These are phyloP conservation scores for Trichoderma koningii DNA, from an alignment of 2,329 filamentous ascomycete species.

Conservation along the genomic window DNA sequence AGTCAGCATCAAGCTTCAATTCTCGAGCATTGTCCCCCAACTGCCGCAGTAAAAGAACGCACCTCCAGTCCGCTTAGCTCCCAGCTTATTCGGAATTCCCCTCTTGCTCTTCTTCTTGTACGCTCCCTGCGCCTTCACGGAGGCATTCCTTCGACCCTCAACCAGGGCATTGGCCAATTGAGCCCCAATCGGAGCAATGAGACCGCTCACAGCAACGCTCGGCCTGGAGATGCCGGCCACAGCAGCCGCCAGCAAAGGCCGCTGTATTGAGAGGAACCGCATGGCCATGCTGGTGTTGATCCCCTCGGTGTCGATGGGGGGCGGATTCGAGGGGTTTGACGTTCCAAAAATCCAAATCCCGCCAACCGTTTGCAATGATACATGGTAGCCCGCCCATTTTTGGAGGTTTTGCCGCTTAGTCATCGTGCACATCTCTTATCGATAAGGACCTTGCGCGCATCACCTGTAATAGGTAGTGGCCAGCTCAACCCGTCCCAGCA, in stretches of 20 bases:
- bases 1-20: not conserved
- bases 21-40: not conserved
- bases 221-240: conserved; percentile 37
- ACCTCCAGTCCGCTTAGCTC: conserved; percentile 91
- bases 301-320: conserved; percentile 5
- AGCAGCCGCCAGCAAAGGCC: conserved; percentile 47
- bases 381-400: conserved; percentile 3
- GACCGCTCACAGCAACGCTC: conserved; percentile 30
- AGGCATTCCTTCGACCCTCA: conserved; percentile 56
- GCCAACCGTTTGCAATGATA: not conserved
- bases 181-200: conserved; percentile 31
- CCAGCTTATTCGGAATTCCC: conserved; percentile 76
- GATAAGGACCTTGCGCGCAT: conserved; percentile 25
- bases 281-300: conserved; percentile 38
- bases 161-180: conserved; percentile 47
- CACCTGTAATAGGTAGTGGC: conserved; percentile 23
- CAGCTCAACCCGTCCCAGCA: conserved; percentile 28
- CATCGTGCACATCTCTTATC: conserved; percentile 27
- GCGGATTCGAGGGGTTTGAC: conserved; percentile 19
- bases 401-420: conserved; percentile 28
- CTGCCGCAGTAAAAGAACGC: conserved; percentile 38
- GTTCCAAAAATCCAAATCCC: conserved; percentile 22
- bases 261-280: conserved; percentile 51
- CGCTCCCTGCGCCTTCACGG: conserved; percentile 65
- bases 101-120: conserved; percentile 66